These are phyloP conservation scores for Sporothrix phasma DNA, from an alignment of 2,329 filamentous ascomycete species.

Conservation along the genomic window DNA sequence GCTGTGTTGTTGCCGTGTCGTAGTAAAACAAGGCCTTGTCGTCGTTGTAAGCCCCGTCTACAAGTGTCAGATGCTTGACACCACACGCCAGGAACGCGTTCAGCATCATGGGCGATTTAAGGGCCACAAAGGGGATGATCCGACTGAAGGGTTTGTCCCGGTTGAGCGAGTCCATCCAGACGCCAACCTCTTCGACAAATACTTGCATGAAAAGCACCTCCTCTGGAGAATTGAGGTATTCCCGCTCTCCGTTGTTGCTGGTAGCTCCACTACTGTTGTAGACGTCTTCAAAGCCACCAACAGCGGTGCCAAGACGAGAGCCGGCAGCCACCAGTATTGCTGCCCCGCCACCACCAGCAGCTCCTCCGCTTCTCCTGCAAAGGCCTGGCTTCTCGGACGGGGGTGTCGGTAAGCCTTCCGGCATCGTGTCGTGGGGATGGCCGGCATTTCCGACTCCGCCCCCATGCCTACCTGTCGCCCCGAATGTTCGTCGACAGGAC, in stretches of 20 bases:
- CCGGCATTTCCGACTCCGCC: background rate
- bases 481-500: conserved; percentile 19
- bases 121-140: conserved; percentile 70
- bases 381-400: conserved; percentile 29
- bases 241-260: conserved; percentile 31
- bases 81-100: conserved; percentile 86
- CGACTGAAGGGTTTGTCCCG: conserved; percentile 77
- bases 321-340: background rate
- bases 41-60: conserved; percentile 57
- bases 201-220: conserved; percentile 86
- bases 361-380: background rate
- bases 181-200: conserved; percentile 79
- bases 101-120: conserved; percentile 77
- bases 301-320: background rate
- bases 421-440: background rate
- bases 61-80: conserved; percentile 66
- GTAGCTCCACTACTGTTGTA: background rate
- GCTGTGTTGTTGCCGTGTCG: conserved; percentile 69
- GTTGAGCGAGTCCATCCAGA: conserved; percentile 94
- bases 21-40: conserved; percentile 77
- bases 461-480: background rate
- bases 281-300: background rate
- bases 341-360: background rate
- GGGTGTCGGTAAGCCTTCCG: conserved; percentile 31
- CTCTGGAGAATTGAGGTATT: conserved; percentile 62